Percentiles rank a stretch among this genome's conserved stretches.
These are phyloP conservation scores for Thymus quinquecostatus DNA, from an alignment of 257 asterid genomes.

Conservation along the genomic window DNA sequence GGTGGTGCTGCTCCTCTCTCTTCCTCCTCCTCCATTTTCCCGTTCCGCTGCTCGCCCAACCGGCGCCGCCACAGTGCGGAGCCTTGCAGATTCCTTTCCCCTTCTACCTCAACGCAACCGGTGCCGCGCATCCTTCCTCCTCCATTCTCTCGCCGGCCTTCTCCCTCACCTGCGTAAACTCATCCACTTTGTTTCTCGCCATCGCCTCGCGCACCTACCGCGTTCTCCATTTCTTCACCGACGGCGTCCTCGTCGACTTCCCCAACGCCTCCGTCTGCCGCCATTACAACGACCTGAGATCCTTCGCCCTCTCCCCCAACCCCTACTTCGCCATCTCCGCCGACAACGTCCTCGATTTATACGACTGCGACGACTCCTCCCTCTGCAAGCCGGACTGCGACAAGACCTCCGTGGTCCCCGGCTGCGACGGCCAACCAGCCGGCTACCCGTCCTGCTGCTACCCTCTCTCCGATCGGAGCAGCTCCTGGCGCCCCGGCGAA, in stretches of 20 bases:
- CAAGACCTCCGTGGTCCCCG: constrained; percentile 41
- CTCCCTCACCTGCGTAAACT: constrained; percentile 56
- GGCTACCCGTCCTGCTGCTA: constrained; percentile 63
- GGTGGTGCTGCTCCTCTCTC: neutral
- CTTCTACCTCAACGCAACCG: constrained; percentile 40
- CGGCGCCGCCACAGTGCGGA: constrained; percentile 44
- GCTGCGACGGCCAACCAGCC: constrained; percentile 44
- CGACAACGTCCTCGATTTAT: constrained; percentile 59
- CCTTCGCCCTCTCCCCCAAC: constrained; percentile 51
- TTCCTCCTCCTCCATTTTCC: constrained; percentile 21
- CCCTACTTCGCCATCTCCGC: constrained; percentile 51
- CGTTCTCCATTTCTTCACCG: constrained; percentile 57
- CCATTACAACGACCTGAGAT: constrained; percentile 51
- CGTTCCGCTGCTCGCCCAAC: constrained; percentile 12
- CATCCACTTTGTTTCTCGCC: constrained; percentile 48
- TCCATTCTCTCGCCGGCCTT: constrained; percentile 37
- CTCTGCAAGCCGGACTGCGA: constrained; percentile 58
- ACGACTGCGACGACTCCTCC: constrained; percentile 76
- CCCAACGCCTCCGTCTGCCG: constrained; percentile 62
- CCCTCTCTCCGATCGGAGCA: constrained; percentile 49
- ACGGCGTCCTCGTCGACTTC: constrained; percentile 56
- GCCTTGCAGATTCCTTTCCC: constrained; percentile 57
- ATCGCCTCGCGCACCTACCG: constrained; percentile 46
- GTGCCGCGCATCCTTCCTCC: neutral
- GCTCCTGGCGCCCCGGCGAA: constrained; percentile 50